Evolutionary conservation across 139 green algal species (phyloP).

Genomic region (Monoraphidium neglectum): DNA sequence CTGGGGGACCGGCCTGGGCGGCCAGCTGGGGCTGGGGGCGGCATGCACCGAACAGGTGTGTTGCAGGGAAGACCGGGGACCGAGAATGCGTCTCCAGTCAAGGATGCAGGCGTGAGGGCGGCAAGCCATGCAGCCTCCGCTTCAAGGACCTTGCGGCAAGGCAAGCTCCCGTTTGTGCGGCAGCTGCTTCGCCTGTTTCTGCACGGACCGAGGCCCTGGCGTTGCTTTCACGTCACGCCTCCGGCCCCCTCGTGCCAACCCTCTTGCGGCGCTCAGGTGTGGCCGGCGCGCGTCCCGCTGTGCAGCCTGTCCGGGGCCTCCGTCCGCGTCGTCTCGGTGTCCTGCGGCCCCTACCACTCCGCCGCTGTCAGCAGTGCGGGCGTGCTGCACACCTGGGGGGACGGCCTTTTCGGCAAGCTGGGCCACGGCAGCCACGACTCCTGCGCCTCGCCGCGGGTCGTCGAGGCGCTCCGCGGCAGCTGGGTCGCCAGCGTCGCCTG

Average conservation of each 20-base stretch:
- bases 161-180: no score
- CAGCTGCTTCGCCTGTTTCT: no score
- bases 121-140: no score
- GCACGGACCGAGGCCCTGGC: no score
- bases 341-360: slow-evolving; percentile 88
- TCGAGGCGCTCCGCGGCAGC: slow-evolving; percentile 43
- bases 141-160: no score
- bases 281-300: neutral
- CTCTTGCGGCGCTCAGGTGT: no score
- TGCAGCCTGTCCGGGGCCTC: neutral
- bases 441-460: slow-evolving; percentile 34
- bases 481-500: slow-evolving; percentile 72
- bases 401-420: slow-evolving; percentile 88
- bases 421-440: slow-evolving; percentile 69
- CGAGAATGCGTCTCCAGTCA: no score
- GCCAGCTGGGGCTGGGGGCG: slow-evolving; percentile 69
- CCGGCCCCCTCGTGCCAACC: no score
- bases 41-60: no score
- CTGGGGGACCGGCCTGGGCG: slow-evolving; percentile 68
- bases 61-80: no score
- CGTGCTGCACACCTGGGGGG: slow-evolving; percentile 91
- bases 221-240: no score
- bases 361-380: slow-evolving; percentile 68
- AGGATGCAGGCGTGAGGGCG: no score
- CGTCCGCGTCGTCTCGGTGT: slow-evolving; percentile 50